Base-by-base conservation (phyloP, 108 stramenopile genomes). In the Cyclostephanos tholiformis region DNA sequence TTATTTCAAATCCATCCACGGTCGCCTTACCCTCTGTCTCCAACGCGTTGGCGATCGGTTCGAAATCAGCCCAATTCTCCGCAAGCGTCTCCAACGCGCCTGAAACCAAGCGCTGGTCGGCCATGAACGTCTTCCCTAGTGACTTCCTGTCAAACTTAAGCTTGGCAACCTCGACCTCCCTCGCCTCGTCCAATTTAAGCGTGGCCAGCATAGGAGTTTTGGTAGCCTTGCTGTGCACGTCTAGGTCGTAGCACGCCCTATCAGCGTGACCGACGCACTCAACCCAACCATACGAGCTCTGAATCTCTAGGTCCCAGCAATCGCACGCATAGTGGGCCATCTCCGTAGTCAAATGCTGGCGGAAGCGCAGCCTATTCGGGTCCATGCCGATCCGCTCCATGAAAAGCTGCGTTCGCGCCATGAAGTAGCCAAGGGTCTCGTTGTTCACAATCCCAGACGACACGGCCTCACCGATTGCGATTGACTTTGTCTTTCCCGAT, bases 191-290 rank as follows among this genome's bases (percentile, higher is more conserved):
- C 59, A 98, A 88, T 60, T 86, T 90, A 67, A 87, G 71, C 2
- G 94, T 94, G 50, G 99, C 99, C 26, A 95, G 82, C 92, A 98
- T 89, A 27, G 95, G 82, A 14, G 96, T 97, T 53, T 97, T 97
- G 56, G 97, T 97, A 19, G 95, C 96, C 84, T 96, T 94, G 25
- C 94, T 75, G 74, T 99, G 99, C 41, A 97, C 95, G 72, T 90
- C 89, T 63, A 99, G 86, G 83, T 99, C 99, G 77, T 99, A 99
- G 73, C 98, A 98, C 13, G 98, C 94, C 72, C 99, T 93, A 85
- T 99, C 99, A 8, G 99, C 99, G 83, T 99, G 99, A 26, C 99
- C 99, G 22, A 98, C 99, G 75, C 99, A 99, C 75, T 99, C 99
- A 16, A 97, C 93, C 99, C 99, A 99, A 50, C 99, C 99, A 80